Evolutionary conservation across 345 rosid genomes (phyloP).

Genomic region (Camelina laxa): DNA sequence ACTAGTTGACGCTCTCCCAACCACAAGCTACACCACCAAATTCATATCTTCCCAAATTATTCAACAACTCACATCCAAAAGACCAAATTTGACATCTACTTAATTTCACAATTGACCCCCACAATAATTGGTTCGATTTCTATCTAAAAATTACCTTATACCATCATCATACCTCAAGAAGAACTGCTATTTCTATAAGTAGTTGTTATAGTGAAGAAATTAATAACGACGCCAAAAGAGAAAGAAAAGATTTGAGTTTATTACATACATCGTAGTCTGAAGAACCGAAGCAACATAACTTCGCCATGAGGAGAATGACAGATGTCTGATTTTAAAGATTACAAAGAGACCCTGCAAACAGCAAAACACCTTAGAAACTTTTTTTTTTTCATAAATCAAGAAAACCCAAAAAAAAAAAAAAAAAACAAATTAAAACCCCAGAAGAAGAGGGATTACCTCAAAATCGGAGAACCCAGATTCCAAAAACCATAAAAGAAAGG

Average conservation of each 20-base stretch:
- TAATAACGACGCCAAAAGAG: background rate
- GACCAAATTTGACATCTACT: background rate
- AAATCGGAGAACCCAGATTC: slow-evolving; percentile 38
- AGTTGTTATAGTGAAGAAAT: background rate
- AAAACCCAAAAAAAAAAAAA: slow-evolving; percentile 9
- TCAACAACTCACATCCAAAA: background rate
- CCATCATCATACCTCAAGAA: background rate
- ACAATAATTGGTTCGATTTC: background rate
- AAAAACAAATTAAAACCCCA: no score
- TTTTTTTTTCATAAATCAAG: slow-evolving; percentile 7
- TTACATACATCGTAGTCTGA: slow-evolving; percentile 45
- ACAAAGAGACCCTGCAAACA: slow-evolving; percentile 20
- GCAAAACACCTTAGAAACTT: background rate
- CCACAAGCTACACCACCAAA: slow-evolving; percentile 46
- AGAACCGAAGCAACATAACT: slow-evolving; percentile 47
- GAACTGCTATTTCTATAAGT: background rate
- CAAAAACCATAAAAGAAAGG: slow-evolving; percentile 24
- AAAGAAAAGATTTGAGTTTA: slow-evolving; percentile 19
- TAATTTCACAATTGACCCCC: background rate
- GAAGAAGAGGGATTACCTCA: slow-evolving; percentile 32
- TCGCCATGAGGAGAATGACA: slow-evolving; percentile 30
- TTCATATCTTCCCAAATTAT: background rate
- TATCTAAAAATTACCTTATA: background rate
- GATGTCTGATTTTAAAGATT: slow-evolving; percentile 3
- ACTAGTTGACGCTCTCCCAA: slow-evolving; percentile 55